Evolutionary conservation across 345 rosid genomes (phyloP).

Genomic region (Nasturtium officinale): DNA sequence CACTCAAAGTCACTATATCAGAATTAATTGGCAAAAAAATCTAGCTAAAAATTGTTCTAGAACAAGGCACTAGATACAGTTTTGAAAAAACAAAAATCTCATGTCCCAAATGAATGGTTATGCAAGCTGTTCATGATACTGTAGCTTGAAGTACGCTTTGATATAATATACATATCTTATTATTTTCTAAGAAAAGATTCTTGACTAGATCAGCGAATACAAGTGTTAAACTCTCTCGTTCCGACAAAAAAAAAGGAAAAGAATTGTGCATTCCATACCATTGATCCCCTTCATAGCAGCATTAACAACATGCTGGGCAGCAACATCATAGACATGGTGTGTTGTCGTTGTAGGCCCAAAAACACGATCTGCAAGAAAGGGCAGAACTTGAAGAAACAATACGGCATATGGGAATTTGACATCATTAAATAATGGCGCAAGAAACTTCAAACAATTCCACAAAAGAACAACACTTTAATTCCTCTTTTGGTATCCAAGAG

Average conservation of each 20-base stretch:
- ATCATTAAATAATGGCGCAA: slow-evolving; percentile 8
- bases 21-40: slow-evolving; percentile 11
- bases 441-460: neutral
- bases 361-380: slow-evolving; percentile 66
- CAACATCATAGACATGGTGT: slow-evolving; percentile 92
- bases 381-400: slow-evolving; percentile 22
- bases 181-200: neutral
- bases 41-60: slow-evolving; percentile 4
- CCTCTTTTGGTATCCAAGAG: neutral
- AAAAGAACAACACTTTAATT: neutral
- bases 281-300: slow-evolving; percentile 96
- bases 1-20: slow-evolving; percentile 32
- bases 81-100: slow-evolving; percentile 9
- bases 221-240: neutral
- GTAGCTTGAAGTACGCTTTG: neutral
- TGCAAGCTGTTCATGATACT: slow-evolving; percentile 16
- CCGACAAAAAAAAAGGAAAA: neutral
- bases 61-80: slow-evolving; percentile 9
- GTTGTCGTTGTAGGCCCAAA: slow-evolving; percentile 99
- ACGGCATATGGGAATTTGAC: neutral
- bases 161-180: slow-evolving; percentile 8
- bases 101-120: slow-evolving; percentile 17
- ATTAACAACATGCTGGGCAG: slow-evolving; percentile 89
- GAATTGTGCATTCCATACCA: slow-evolving; percentile 50
- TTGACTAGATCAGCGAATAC: slow-evolving; percentile 16